These are phyloP conservation scores for Xylaria sp. DNA, from an alignment of 2,329 filamentous ascomycete genomes.

Conservation along the genomic window DNA sequence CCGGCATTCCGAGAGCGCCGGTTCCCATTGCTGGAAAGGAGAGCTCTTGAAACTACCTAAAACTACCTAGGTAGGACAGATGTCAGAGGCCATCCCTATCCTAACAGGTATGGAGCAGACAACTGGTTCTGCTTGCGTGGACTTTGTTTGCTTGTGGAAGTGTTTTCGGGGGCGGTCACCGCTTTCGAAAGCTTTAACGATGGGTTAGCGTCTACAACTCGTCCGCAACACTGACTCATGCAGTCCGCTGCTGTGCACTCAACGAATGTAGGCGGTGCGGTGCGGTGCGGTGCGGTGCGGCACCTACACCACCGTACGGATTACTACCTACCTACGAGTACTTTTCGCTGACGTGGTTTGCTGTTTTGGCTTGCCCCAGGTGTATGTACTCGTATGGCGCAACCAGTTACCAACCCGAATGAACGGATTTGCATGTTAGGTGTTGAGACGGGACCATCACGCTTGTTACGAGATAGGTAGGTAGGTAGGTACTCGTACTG, in stretches of 20 bases:
- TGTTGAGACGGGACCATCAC: background rate
- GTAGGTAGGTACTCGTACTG: too few species aligned
- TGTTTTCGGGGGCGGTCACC: background rate
- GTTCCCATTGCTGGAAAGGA: background rate
- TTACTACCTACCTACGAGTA: background rate
- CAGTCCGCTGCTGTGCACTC: constrained; percentile 3
- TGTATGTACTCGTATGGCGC: background rate
- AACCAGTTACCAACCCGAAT: background rate
- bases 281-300: too few species aligned
- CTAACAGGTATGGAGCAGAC: background rate
- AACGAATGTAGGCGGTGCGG: background rate
- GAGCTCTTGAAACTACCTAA: background rate
- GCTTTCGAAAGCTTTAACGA: background rate
- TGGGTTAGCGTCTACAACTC: constrained; percentile 2
- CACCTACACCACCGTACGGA: background rate
- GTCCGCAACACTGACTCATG: constrained; percentile 14
- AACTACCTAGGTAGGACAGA: background rate
- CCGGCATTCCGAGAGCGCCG: constrained; percentile 5
- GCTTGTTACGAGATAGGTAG: background rate
- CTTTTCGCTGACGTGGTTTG: constrained; percentile 12
- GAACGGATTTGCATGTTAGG: background rate
- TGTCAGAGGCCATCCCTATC: background rate
- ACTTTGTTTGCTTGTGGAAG: background rate
- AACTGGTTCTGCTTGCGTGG: constrained; percentile 1
- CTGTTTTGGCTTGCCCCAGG: background rate